Base-by-base conservation (phyloP, 2,329 filamentous ascomycete species). In the Byssoonygena ceratinophila region DNA sequence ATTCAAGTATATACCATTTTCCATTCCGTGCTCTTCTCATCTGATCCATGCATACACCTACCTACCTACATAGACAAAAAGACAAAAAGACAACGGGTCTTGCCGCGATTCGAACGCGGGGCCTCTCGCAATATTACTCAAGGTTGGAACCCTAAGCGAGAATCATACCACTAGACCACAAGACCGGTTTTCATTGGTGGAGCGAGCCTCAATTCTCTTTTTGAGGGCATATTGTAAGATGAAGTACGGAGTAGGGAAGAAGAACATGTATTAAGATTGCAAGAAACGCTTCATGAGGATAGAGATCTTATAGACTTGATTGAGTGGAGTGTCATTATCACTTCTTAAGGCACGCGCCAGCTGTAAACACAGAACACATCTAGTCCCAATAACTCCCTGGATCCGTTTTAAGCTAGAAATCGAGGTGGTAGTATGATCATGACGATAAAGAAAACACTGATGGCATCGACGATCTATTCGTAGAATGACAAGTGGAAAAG, bases 141-240 rank as follows among this genome's bases (percentile, higher is more conserved):
- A 39, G 32, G 23, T 20, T 31, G 39, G n/a, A 22, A 23, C 65
- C 65, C 64, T 66, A 67, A 68, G 67, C 66, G 64, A 68, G 66
- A 68, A 69, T 68, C 65, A 68, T 69, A 68, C 66, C 64, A 62
- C 67, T 68, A 67, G 65, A 68, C 66, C 65, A 68, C 46, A 56
- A 53, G 51, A 47, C 51, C 51, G 27, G 40, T 44, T 44, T 29
- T 27, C 14, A 44, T 44, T 44, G 40, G 40, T 18, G 20, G 37
- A 40, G 37, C 37, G 8, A 16, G 1, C 1, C 4, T 40, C 9
- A 3, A 22, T 18, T 18, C 4, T 2, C 12, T 18, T 16, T 9
- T 9, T 18, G 12, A 18, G 7, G 34, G n/a, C n/a, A n/a, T n/a
- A n/a, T n/a, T n/a, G n/a, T n/a, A n/a, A n/a, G n/a, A n/a, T n/a